Conservation (phyloP, 805 yeast genomes). For the Saccharomycopsis sp. region DNA sequence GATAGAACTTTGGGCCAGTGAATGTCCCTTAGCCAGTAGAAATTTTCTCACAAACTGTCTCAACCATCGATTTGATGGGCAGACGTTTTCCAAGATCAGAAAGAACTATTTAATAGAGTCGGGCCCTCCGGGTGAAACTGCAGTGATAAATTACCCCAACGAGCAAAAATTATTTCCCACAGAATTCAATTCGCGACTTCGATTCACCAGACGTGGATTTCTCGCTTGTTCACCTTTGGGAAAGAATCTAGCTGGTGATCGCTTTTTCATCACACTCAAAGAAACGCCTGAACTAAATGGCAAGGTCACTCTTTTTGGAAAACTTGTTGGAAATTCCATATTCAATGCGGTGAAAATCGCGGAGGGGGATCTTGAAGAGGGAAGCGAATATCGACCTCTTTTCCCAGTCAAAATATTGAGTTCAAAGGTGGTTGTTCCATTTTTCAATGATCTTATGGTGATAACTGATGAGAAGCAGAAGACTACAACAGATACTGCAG, state of each 20-base stretch:
- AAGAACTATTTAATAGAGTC: slow-evolving; percentile 4
- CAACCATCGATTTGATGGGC: slow-evolving; percentile 36
- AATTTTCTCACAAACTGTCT: slow-evolving; percentile 45
- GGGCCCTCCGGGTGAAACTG: slow-evolving; percentile 20
- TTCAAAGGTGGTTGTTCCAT: slow-evolving; percentile 39
- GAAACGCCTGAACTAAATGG: slow-evolving; percentile 40
- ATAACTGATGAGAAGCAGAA: slow-evolving; percentile 6
- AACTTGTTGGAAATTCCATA: slow-evolving; percentile 48
- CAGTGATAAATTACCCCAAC: slow-evolving; percentile 30
- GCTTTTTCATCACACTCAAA: slow-evolving; percentile 44
- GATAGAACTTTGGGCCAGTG: slow-evolving; percentile 65
- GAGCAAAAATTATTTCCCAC: slow-evolving; percentile 27
- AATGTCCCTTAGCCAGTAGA: slow-evolving; percentile 44
- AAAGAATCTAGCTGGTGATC: slow-evolving; percentile 27
- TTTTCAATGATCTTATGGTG: slow-evolving; percentile 38
- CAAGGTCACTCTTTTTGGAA: slow-evolving; percentile 47
- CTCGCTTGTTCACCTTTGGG: slow-evolving; percentile 41
- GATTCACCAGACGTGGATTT: slow-evolving; percentile 46
- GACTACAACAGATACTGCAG: slow-evolving; percentile 11
- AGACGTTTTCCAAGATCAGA: slow-evolving; percentile 36
- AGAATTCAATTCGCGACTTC: slow-evolving; percentile 48
- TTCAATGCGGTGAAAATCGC: slow-evolving; percentile 45
- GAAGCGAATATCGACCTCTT: slow-evolving; percentile 37
- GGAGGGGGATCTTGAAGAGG: slow-evolving; percentile 38
- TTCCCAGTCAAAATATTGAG: slow-evolving; percentile 43